phyloP scores from a whole-genome alignment of 2,329 filamentous ascomycete genomes.

The Sclerotinia nivalis region DNA sequence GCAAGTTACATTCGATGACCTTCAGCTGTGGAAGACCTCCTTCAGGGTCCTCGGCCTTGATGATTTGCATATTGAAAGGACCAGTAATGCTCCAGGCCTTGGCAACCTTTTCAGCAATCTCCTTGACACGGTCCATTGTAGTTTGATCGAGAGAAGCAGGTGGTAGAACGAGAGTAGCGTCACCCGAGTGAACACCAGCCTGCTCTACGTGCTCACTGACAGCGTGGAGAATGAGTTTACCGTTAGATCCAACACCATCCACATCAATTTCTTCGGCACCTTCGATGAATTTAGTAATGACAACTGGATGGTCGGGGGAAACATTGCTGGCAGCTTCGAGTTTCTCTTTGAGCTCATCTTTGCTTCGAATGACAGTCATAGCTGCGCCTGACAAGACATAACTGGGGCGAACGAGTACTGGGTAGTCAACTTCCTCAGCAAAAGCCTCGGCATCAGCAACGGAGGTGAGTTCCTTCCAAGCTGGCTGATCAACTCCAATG shows the following conservation, averaged over 20 bases:
- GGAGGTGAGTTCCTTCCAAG: constrained; percentile 95
- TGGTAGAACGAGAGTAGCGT: constrained; percentile 91
- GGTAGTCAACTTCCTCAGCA: constrained; percentile 82
- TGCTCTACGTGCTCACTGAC: constrained; percentile 96
- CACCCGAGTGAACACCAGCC: constrained; percentile 96
- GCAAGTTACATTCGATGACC: constrained; percentile 98
- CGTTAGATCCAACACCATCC: constrained; percentile 84
- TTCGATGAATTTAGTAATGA: constrained; percentile 98
- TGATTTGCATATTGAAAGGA: constrained; percentile 99
- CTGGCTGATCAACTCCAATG: constrained; percentile 94
- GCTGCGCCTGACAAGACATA: constrained; percentile 97
- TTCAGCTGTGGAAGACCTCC: constrained; percentile 78
- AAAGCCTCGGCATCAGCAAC: constrained; percentile 86
- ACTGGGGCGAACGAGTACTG: constrained; percentile 88
- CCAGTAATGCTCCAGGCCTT: constrained; percentile 97
- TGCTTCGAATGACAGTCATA: constrained; percentile 93
- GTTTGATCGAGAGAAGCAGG: constrained; percentile 75
- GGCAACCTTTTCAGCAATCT: constrained; percentile 93
- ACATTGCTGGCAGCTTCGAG: constrained; percentile 86
- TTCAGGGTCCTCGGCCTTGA: constrained; percentile 80
- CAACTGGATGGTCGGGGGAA: constrained; percentile 94
- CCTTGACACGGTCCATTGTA: constrained; percentile 86
- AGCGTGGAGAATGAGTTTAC: constrained; percentile 86
- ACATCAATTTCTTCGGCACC: constrained; percentile 96
- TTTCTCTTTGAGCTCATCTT: constrained; percentile 91